These are phyloP conservation scores for Phialocephala subalpina DNA, from an alignment of 2,329 filamentous ascomycete species.

Conservation along the genomic window DNA sequence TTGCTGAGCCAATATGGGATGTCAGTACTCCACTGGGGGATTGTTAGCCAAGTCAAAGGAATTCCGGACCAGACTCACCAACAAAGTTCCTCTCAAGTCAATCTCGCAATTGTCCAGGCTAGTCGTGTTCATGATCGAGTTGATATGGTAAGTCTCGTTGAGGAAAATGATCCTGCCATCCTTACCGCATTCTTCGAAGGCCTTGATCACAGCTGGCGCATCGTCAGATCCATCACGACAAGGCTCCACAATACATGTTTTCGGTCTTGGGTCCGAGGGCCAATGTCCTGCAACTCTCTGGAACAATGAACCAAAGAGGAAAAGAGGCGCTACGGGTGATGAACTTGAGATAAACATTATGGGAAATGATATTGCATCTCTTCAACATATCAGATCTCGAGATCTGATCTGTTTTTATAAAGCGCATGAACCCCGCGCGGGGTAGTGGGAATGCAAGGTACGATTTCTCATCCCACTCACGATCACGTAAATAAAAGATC, in stretches of 20 bases:
- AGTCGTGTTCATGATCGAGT: slow-evolving; percentile 53
- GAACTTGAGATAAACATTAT: not conserved
- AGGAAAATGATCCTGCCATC: slow-evolving; percentile 51
- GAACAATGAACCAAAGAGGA: not conserved
- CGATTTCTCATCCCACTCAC: not conserved
- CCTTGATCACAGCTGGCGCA: slow-evolving; percentile 50
- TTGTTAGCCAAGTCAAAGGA: slow-evolving; percentile 30
- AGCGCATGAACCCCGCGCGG: not conserved
- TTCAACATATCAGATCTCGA: not conserved
- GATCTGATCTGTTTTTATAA: not conserved
- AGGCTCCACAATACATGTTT: slow-evolving; percentile 1
- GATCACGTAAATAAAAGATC: slow-evolving; percentile 2
- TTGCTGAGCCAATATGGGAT: slow-evolving; percentile 60
- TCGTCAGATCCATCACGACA: slow-evolving; percentile 44
- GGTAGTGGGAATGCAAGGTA: slow-evolving; percentile 2
- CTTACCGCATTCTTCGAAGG: slow-evolving; percentile 51
- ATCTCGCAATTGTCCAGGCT: slow-evolving; percentile 52
- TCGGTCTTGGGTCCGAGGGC: not conserved
- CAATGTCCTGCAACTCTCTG: not conserved
- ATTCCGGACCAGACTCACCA: slow-evolving; percentile 37
- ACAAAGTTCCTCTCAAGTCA: slow-evolving; percentile 63
- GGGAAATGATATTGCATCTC: not conserved
- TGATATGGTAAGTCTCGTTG: slow-evolving; percentile 53
- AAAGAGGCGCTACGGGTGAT: not conserved
- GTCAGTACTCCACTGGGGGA: slow-evolving; percentile 51